These are phyloP conservation scores for Spinellus fusiger DNA, from an alignment of 192 early-diverging fungal species.

Conservation along the genomic window DNA sequence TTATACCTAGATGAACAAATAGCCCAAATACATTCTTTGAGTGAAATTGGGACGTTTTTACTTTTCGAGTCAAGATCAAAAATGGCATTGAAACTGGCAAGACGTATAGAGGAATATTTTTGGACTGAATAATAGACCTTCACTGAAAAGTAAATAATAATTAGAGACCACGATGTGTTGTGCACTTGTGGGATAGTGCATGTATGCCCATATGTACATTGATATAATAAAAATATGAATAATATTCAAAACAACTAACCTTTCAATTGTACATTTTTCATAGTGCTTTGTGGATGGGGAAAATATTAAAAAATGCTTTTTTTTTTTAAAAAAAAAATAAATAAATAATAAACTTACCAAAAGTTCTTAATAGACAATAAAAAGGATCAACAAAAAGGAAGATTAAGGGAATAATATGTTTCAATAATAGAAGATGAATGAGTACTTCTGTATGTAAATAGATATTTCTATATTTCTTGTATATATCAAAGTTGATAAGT, in stretches of 20 bases:
- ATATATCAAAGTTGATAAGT: neutral
- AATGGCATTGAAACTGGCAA: slow-evolving; percentile 14
- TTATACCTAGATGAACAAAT: slow-evolving; percentile 34
- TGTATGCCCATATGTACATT: neutral
- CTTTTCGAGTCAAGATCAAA: neutral
- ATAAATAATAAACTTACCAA: too few species aligned
- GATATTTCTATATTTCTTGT: neutral
- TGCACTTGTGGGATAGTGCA: neutral
- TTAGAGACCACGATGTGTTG: neutral
- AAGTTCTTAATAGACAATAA: too few species aligned
- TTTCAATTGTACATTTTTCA: too few species aligned
- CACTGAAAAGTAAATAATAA: slow-evolving; percentile 13
- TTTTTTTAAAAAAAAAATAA: neutral
- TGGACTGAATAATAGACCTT: slow-evolving; percentile 29
- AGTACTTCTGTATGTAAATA: neutral
- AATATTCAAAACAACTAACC: too few species aligned
- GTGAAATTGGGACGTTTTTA: slow-evolving; percentile 10
- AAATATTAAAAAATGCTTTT: too few species aligned
- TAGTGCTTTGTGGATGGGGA: too few species aligned
- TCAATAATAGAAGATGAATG: neutral
- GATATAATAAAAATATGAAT: too few species aligned
- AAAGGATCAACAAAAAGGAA: too few species aligned
- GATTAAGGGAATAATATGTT: neutral
- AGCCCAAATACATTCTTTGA: slow-evolving; percentile 25
- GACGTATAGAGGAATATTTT: slow-evolving; percentile 21